phyloP scores from a whole-genome alignment of 2,329 filamentous ascomycete species.

The Fusarium azukiicola region DNA sequence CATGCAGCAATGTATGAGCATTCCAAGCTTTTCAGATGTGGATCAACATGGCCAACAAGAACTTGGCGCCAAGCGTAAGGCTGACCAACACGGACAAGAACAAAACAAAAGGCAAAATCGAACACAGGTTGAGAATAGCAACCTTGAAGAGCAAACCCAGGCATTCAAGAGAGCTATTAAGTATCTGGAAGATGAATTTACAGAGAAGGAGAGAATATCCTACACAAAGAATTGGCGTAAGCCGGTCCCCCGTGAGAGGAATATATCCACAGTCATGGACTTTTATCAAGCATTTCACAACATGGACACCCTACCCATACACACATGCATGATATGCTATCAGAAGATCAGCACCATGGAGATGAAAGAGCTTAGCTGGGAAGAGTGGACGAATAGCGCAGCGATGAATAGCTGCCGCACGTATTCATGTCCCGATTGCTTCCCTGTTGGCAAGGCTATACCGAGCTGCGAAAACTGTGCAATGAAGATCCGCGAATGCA shows the following conservation, averaged over 20 bases:
- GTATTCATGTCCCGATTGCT: not conserved
- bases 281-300: conserved; percentile 24
- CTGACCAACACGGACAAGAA: not conserved
- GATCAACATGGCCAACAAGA: conserved; percentile 6
- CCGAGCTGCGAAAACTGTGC: not conserved
- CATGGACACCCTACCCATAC: conserved; percentile 3
- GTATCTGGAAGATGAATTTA: conserved; percentile 1
- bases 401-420: not conserved
- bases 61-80: not conserved
- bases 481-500: conserved; percentile 7
- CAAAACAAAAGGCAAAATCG: not conserved
- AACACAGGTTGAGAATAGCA: not conserved
- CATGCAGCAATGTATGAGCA: not conserved
- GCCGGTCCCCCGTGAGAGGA: conserved; percentile 16
- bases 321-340: conserved; percentile 21
- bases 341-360: conserved; percentile 9
- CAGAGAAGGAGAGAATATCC: conserved; percentile 12
- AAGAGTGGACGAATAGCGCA: conserved; percentile 7
- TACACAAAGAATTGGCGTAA: conserved; percentile 1
- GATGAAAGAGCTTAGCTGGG: conserved; percentile 6
- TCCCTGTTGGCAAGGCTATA: conserved; percentile 2
- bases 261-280: conserved; percentile 1
- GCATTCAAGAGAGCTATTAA: not conserved
- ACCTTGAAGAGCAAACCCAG: not conserved
- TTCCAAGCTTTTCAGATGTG: conserved; percentile 6